Evolutionary conservation across 129 eudicot species (phyloP), one percentile per base, ranked within the genome.

Genomic region (Artemisia tridentata): DNA sequence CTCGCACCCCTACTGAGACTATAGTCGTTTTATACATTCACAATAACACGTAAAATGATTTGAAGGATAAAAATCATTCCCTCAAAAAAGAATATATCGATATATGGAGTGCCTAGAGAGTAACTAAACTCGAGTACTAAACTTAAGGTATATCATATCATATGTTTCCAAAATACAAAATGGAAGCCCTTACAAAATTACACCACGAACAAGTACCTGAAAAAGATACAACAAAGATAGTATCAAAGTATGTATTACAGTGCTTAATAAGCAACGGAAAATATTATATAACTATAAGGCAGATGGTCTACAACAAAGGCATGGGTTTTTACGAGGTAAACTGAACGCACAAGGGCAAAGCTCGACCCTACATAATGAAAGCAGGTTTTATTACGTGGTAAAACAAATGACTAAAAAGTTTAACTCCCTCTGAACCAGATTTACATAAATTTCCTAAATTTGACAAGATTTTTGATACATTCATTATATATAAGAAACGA

Each of bases 91-190:
- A 71, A 71, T 71, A 49, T 20, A 5, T 38, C 45, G 45, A 38
- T 64, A 78, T 53, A 63, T 54, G 14, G 49, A 54, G 72, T 54
- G 71, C 67, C 81, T 63, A 63, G 15, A 23, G 64, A 64, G 71
- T 64, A 73, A 73, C 78, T 73, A 73, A 61, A 63, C 46, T 73
- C 71, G 27, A 73, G 56, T 71, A 78, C 81, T 71, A 78, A 71
- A 61, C 72, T 73, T 38, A 53, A 71, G 77, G 64, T 66, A 73
- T 65, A 53, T 74, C 47, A 75, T 75, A 67, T 75, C 56, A 78
- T 78, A 63, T 48, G 77, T 78, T 38, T 51, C 72, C 72, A 71
- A 71, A 55, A 63, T 78, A 78, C 81, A 78, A 71, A 71, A 78
- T 55, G 67, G 19, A 71, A 45, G 68, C 19, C 61, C 81, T 63